phyloP scores from a whole-genome alignment of 2,329 filamentous ascomycete genomes.

The Curvularia sp. region DNA sequence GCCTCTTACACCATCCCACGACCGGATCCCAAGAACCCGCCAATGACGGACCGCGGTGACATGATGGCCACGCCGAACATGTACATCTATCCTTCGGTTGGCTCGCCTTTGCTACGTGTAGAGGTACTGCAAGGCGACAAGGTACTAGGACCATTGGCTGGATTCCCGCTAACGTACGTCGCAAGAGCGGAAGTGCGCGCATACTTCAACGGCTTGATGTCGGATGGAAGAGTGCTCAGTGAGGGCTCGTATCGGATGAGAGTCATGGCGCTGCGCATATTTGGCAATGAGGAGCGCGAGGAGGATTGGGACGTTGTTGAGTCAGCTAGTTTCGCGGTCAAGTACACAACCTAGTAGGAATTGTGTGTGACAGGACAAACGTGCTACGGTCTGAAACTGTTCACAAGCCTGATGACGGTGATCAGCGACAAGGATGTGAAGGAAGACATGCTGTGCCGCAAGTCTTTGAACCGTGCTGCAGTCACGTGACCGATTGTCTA shows the following conservation, averaged over 20 bases:
- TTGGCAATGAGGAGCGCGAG: neutral
- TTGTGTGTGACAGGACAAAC: neutral
- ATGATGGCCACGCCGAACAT: constrained; percentile 3
- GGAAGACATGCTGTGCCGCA: no score
- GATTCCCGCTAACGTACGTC: constrained; percentile 18
- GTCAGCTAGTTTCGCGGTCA: neutral
- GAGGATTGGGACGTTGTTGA: constrained; percentile 8
- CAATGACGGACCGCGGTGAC: constrained; percentile 10
- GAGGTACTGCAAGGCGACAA: constrained; percentile 17
- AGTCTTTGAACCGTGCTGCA: no score
- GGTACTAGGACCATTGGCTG: constrained; percentile 14
- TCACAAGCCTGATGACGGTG: neutral
- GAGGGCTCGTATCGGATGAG: constrained; percentile 25
- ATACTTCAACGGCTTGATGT: constrained; percentile 26
- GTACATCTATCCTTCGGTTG: neutral
- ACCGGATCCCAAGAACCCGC: constrained; percentile 20
- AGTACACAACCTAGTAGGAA: neutral
- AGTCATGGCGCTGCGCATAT: constrained; percentile 23
- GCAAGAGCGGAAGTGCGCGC: constrained; percentile 4
- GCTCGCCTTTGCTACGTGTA: constrained; percentile 10
- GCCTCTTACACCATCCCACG: constrained; percentile 18
- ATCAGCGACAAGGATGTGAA: no score
- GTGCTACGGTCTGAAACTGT: neutral
- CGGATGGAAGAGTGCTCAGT: constrained; percentile 21
- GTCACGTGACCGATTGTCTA: no score